These are phyloP conservation scores for Eucalyptus marginata DNA, from an alignment of 345 rosid species.

Conservation along the genomic window DNA sequence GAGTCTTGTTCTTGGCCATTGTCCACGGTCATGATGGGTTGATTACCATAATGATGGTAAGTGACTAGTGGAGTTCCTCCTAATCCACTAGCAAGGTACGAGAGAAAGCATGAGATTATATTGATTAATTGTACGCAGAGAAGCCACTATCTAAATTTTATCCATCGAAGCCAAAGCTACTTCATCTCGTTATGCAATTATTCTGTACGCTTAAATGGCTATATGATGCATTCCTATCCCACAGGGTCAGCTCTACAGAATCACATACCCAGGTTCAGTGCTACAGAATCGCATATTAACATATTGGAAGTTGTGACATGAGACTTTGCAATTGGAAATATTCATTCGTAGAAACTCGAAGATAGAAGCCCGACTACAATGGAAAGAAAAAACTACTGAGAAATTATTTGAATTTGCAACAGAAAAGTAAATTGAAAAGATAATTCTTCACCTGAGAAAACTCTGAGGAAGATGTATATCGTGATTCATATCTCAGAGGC, in stretches of 20 bases:
- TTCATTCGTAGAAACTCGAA: neutral
- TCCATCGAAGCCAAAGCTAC: neutral
- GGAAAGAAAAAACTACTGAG: neutral
- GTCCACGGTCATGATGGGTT: neutral
- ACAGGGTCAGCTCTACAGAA: neutral
- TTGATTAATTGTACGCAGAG: neutral
- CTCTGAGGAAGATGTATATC: neutral
- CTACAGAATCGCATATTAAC: neutral
- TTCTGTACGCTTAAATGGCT: neutral
- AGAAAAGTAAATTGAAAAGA: neutral
- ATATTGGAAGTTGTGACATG: neutral
- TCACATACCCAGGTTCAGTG: neutral
- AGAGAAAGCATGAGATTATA: neutral
- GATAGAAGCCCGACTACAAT: neutral
- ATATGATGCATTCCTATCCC: neutral
- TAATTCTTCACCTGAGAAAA: neutral
- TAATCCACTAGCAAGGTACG: neutral
- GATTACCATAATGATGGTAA: neutral
- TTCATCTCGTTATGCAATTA: neutral
- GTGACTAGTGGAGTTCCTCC: neutral
- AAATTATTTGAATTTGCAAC: neutral
- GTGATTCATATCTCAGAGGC: neutral
- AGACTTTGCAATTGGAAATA: neutral
- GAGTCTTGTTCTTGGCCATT: neutral
- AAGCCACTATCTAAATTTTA: neutral